A percentile compares a stretch with the other conserved stretches of the same genome.
These are phyloP conservation scores for Rhexocercosporidium sp. DNA, from an alignment of 2,329 filamentous ascomycete genomes.

Conservation along the genomic window DNA sequence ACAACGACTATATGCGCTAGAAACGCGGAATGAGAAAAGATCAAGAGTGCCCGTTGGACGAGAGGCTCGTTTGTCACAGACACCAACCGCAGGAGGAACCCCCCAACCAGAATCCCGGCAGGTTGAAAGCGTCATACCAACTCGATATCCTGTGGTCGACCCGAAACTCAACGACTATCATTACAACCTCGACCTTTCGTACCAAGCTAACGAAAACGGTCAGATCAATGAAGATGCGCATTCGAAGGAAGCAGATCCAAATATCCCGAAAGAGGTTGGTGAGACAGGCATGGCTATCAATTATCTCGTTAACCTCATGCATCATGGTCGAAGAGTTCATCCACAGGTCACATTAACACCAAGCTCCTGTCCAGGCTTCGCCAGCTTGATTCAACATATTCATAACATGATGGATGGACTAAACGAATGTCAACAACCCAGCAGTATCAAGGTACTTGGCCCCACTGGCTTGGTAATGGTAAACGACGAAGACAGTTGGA, in stretches of 20 bases:
- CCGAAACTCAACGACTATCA: slow-evolving; percentile 26
- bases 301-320: slow-evolving; percentile 39
- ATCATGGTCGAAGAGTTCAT: slow-evolving; percentile 29
- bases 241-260: neutral
- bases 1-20: slow-evolving; percentile 39
- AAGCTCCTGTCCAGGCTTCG: slow-evolving; percentile 33
- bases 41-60: slow-evolving; percentile 10
- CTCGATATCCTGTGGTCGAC: slow-evolving; percentile 15
- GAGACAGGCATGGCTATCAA: neutral
- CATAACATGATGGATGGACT: slow-evolving; percentile 27
- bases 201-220: neutral
- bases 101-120: neutral
- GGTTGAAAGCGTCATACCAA: neutral
- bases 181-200: slow-evolving; percentile 13
- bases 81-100: neutral
- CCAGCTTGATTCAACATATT: slow-evolving; percentile 36
- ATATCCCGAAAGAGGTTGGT: neutral
- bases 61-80: slow-evolving; percentile 8
- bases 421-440: slow-evolving; percentile 19
- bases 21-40: slow-evolving; percentile 30
- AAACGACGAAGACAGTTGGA: slow-evolving; percentile 35
- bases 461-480: slow-evolving; percentile 34
- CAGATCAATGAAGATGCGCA: neutral
- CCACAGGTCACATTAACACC: slow-evolving; percentile 30
- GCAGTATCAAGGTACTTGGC: slow-evolving; percentile 33